Percentiles rank a stretch among this genome's conserved stretches.
Evolutionary conservation across 768 basidiomycete species (phyloP).

Genomic region (Candolleomyces aberdarensis): DNA sequence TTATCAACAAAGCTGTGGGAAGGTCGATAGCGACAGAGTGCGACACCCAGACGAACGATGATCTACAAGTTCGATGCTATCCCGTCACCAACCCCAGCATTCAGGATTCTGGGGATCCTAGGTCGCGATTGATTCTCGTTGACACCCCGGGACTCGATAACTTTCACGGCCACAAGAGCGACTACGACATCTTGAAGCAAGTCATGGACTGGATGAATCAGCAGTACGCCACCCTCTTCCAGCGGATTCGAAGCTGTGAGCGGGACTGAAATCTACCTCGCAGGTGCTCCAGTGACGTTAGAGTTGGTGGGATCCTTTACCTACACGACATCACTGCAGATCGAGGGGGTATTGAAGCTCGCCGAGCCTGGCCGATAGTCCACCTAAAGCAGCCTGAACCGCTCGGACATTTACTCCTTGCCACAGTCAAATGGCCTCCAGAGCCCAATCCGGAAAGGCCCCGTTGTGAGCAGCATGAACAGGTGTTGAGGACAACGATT

Average conservation of each 20-base stretch:
- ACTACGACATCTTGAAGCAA: not conserved
- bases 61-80: not conserved
- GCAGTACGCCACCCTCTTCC: not conserved
- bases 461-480: not conserved
- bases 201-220: not conserved
- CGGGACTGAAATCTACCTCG: not conserved
- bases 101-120: not conserved
- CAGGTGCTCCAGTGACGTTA: not conserved
- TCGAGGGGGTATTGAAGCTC: not conserved
- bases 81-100: not conserved
- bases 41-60: not conserved
- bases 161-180: not conserved
- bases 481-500: not conserved
- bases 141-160: not conserved
- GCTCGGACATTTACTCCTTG: not conserved
- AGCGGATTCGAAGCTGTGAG: not conserved
- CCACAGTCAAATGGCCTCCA: not conserved
- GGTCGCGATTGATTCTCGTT: not conserved
- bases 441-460: not conserved
- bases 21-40: too few relatives aligned
- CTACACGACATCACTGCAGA: slow-evolving; percentile 12
- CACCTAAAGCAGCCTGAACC: not conserved
- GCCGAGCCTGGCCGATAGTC: not conserved
- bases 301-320: slow-evolving; percentile 6
- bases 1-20: too few relatives aligned